Percentiles rank a stretch among this genome's conserved stretches.
These are phyloP conservation scores for Pontederia paniculata DNA, from an alignment of 176 grass and related monocot genomes.

Conservation along the genomic window DNA sequence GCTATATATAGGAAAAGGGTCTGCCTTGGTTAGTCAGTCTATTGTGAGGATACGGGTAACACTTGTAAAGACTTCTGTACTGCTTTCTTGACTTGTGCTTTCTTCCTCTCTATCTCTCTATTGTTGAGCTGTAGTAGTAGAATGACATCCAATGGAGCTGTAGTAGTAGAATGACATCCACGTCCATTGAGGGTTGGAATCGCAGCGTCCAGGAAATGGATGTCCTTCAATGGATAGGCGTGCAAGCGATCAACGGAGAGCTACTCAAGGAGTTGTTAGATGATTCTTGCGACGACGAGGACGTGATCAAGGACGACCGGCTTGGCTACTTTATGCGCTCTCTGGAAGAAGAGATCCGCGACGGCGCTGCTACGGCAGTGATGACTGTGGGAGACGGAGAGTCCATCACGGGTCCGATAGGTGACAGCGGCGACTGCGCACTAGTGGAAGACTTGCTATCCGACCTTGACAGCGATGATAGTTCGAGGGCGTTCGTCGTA, in stretches of 20 bases:
- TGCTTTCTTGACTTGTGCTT: no score
- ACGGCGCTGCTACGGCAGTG: background rate
- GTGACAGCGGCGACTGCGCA: constrained; percentile 2
- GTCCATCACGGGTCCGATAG: background rate
- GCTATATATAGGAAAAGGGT: no score
- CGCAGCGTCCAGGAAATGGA: background rate
- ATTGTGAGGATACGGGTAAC: no score
- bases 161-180: no score
- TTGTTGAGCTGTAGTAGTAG: no score
- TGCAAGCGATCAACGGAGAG: background rate
- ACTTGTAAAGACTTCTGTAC: no score
- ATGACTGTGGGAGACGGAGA: background rate
- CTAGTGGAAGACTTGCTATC: constrained; percentile 8
- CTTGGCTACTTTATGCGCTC: constrained; percentile 7
- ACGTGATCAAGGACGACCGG: background rate
- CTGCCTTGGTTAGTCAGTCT: no score
- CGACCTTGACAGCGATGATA: constrained; percentile 4
- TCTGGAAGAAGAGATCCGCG: constrained; percentile 16
- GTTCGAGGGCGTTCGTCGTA: background rate
- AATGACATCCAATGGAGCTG: no score
- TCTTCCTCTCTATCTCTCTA: no score
- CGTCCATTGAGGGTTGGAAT: background rate
- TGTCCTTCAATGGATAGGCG: no score
- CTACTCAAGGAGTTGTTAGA: constrained; percentile 16
- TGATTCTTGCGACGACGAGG: constrained; percentile 1